Evolutionary conservation across 306 rosid genomes (phyloP).

Genomic region (Trifolium subterraneum): DNA sequence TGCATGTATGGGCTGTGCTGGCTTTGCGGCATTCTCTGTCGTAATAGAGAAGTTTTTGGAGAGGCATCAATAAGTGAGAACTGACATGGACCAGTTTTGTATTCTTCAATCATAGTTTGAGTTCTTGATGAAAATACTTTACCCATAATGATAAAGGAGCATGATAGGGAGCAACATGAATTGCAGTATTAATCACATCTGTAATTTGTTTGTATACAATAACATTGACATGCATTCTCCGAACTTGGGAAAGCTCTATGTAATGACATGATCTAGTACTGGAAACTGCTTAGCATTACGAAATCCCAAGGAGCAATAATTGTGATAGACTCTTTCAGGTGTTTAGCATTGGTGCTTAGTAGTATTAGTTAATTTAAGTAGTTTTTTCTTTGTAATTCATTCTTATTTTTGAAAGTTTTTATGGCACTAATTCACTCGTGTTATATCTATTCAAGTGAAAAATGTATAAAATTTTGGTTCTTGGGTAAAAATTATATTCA

Average conservation of each 20-base stretch:
- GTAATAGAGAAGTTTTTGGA: constrained; percentile 86
- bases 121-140: constrained; percentile 25
- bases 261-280: constrained; percentile 20
- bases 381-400: not conserved
- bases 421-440: not conserved
- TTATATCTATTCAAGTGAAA: not conserved
- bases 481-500: too few relatives aligned
- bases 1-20: constrained; percentile 91
- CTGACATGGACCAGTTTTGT: constrained; percentile 35
- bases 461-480: too few relatives aligned
- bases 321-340: not conserved
- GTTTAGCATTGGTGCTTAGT: not conserved
- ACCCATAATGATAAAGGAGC: constrained; percentile 28
- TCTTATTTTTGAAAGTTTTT: not conserved
- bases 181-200: constrained; percentile 19
- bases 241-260: constrained; percentile 36
- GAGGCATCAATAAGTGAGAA: constrained; percentile 61
- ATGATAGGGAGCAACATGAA: not conserved
- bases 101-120: constrained; percentile 22
- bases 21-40: constrained; percentile 91
- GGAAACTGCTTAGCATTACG: not conserved
- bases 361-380: constrained; percentile 8
- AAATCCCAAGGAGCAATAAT: not conserved
- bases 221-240: constrained; percentile 21
- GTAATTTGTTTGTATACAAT: constrained; percentile 35